Base-by-base conservation (phyloP, 345 rosid species). In the Gossypium herbaceum region DNA sequence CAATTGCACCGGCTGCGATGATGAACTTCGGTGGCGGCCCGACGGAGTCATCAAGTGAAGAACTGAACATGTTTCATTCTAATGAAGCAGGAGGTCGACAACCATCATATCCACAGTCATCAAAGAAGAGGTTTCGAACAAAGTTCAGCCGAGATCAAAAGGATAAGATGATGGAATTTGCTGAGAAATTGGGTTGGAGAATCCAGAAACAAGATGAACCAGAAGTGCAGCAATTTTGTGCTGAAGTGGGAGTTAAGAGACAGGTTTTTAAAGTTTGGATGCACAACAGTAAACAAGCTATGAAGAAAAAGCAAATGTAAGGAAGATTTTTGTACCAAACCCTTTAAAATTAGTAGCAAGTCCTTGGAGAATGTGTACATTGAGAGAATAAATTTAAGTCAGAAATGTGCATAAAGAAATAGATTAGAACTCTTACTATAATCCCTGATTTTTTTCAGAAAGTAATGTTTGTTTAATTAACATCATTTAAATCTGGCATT, bases 231-330 rank as follows among this genome's bases (percentile, higher is more conserved):
- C 82, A 47, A 34, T 85, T 90, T 63, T 90, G 92, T 66, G 73
- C 69, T 24, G 83, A 87, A 75, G 86, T 82, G 74, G 69, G 84
- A 25, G 85, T 92, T 12, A 84, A 85, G 81, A 82, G 91, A 74
- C 86, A 80, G 76, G 90, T 88, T 17, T 87, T 92, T 70, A 85
- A 84, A 85, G 91, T 92, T 12, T 91, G 97, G 97, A 91, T 90
- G 91, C 91, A 90, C 79, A 91, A 91, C 81, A 88, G 87, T 79
- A 85, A 85, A 69, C 84, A 82, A 79, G 82, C 91, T 57, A 81
- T 79, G 82, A 89, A 91, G 88, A 89, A 80, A 87, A 88, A 84
- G 79, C 81, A 80, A 43, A 77, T 74, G 82, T 79, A 84, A 84
- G 76, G 55, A 45, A 20, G 58, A 60, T 25, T 56, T 29, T 41